A percentile compares a stretch with the other conserved stretches of the same genome.
Conservation (phyloP, 768 basidiomycete genomes). For the Tubosaeta sp. region DNA sequence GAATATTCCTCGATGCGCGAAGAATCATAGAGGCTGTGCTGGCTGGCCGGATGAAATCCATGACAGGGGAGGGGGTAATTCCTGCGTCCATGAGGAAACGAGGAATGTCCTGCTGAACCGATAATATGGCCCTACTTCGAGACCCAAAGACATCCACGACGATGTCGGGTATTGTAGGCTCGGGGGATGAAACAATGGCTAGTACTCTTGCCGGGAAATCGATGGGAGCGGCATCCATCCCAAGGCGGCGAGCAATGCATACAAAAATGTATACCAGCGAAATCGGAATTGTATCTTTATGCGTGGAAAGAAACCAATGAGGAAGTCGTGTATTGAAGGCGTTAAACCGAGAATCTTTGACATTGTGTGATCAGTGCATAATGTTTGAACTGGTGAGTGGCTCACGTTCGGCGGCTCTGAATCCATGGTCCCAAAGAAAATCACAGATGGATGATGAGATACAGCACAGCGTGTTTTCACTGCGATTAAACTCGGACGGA, state of each 20-base stretch:
- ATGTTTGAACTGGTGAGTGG: background rate
- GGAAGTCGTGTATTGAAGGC: slow-evolving; percentile 54
- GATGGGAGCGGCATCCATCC: slow-evolving; percentile 48
- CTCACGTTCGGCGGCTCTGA: slow-evolving; percentile 41
- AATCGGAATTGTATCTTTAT: slow-evolving; percentile 53
- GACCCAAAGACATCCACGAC: slow-evolving; percentile 49
- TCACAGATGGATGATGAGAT: slow-evolving; percentile 44
- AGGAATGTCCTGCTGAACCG: slow-evolving; percentile 35
- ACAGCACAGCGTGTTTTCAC: slow-evolving; percentile 22
- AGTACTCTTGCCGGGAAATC: slow-evolving; percentile 56
- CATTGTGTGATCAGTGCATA: background rate
- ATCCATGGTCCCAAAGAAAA: slow-evolving; percentile 49
- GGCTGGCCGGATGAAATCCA: slow-evolving; percentile 27
- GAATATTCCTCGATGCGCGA: slow-evolving; percentile 38
- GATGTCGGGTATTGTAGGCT: slow-evolving; percentile 33
- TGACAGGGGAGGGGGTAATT: slow-evolving; percentile 15
- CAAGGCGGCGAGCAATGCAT: slow-evolving; percentile 47
- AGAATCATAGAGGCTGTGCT: slow-evolving; percentile 36
- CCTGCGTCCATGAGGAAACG: slow-evolving; percentile 26
- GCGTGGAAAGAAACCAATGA: slow-evolving; percentile 48
- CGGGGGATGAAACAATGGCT: slow-evolving; percentile 42
- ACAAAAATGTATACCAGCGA: slow-evolving; percentile 58
- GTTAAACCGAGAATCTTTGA: slow-evolving; percentile 37
- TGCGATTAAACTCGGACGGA: slow-evolving; percentile 28
- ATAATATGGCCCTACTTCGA: slow-evolving; percentile 29